These are phyloP conservation scores for Cinnamomum micranthum DNA, from an alignment of 164 flowering plant species.

Conservation along the genomic window DNA sequence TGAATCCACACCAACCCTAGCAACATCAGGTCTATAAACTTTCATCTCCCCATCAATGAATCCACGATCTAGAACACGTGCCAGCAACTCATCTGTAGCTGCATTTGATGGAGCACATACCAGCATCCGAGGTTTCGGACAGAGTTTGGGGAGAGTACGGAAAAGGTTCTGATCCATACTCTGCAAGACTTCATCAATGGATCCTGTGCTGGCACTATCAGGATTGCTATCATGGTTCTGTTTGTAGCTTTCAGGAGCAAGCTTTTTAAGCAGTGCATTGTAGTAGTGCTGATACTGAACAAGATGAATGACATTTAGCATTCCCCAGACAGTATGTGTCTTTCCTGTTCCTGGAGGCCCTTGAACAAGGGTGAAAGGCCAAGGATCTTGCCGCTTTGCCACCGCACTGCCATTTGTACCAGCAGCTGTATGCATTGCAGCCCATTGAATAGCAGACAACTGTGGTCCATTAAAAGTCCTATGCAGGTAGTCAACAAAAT, in stretches of 20 bases:
- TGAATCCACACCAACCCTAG: conserved; percentile 94
- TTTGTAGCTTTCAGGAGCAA: conserved; percentile 92
- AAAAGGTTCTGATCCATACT: conserved; percentile 92
- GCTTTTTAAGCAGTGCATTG: conserved; percentile 76
- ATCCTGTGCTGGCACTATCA: conserved; percentile 51
- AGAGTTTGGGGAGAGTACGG: conserved; percentile 85
- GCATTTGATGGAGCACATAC: conserved; percentile 99
- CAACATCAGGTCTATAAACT: conserved; percentile 92
- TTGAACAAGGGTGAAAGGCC: conserved; percentile 98
- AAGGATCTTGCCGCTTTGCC: conserved; percentile 84
- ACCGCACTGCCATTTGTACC: conserved; percentile 63
- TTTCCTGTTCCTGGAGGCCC: conserved; percentile 99
- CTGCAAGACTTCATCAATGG: conserved; percentile 90
- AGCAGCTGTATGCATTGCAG: conserved; percentile 98
- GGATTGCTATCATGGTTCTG: conserved; percentile 56
- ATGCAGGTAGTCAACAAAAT: conserved; percentile 70
- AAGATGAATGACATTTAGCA: conserved; percentile 96
- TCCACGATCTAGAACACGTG: conserved; percentile 98
- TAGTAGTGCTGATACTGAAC: conserved; percentile 96
- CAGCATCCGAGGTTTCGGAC: conserved; percentile 95
- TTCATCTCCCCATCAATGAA: conserved; percentile 99
- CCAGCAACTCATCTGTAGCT: conserved; percentile 92
- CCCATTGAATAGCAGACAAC: conserved; percentile 94
- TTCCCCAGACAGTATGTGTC: conserved; percentile 99
- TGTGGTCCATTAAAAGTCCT: conserved; percentile 84